Evolutionary conservation across 2,329 filamentous ascomycete genomes (phyloP), one percentile per base, ranked within the genome.

Genomic region (Ophiostoma sp.): DNA sequence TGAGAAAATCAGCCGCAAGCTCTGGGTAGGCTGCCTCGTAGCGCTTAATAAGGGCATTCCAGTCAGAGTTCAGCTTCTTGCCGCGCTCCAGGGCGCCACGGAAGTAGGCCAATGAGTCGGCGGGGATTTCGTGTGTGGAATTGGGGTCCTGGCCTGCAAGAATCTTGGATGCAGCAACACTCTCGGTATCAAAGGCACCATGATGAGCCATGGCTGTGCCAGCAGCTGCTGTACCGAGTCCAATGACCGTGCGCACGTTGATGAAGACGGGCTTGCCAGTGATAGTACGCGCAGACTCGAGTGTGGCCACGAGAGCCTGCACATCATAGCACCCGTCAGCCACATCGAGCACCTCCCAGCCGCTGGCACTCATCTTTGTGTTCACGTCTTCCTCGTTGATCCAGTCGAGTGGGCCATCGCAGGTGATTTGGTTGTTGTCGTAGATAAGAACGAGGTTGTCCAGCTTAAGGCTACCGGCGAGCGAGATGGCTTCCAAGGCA

Each of bases 361-460:
- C 84, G 39, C 79, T 83, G 8, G 85, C 84, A 6, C 80, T 77
- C 84, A 87, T 87, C 76, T 87, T 88, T 6, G 79, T 76, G 23
- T 69, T 69, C 31, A 69, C 33, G 17, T 69, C 41, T 27, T 69
- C 68, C 7, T 80, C 84, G 72, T 85, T 86, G 7, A 79, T 80
- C 20, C 83, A 78, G 75, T 87, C 84, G 2, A 87, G 81, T 1
- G 80, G 81, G 1, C 86, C 86, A 71, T 87, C 86, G 74, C 85
- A 87, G 5, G 85, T 87, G 66, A 88, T 79, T 73, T 86, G 83
- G 75, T 88, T 87, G 76, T 88, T 87, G 73, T 88, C 86, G 73
- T 88, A 88, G 66, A 87, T 83, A 33, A 88, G 77, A 3, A 82
- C 82, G 1, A 88, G 77, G 75, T 88, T 88, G 77, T 84, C 82